Conservation (phyloP, 2,329 filamentous ascomycete genomes). For the Alternaria ethzedia region DNA sequence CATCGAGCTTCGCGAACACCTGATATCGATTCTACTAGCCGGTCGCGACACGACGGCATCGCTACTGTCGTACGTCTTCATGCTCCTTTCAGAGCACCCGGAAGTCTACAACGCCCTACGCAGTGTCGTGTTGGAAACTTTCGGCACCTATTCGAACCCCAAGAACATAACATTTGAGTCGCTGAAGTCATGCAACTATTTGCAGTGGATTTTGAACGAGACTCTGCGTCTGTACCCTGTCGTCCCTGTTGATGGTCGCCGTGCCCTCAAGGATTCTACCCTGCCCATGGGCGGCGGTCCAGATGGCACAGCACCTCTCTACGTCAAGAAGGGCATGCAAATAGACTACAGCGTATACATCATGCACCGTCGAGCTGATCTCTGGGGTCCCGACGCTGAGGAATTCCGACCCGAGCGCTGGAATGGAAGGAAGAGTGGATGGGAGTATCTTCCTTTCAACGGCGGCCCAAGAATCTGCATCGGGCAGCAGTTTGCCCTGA, state of each 20-base stretch:
- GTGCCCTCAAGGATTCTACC: slow-evolving; percentile 40
- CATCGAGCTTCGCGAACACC: slow-evolving; percentile 78
- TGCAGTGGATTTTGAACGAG: slow-evolving; percentile 45
- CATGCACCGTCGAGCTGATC: slow-evolving; percentile 45
- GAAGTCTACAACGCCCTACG: slow-evolving; percentile 45
- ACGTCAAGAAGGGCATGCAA: slow-evolving; percentile 37
- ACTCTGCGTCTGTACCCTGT: slow-evolving; percentile 43
- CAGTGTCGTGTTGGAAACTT: slow-evolving; percentile 43
- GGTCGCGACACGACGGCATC: slow-evolving; percentile 85
- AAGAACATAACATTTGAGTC: slow-evolving; percentile 50
- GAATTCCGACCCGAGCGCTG: slow-evolving; percentile 46
- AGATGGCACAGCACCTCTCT: slow-evolving; percentile 42
- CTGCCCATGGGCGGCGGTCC: slow-evolving; percentile 46
- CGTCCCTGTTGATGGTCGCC: slow-evolving; percentile 41
- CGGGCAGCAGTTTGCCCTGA: slow-evolving; percentile 43
- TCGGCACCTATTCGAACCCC: slow-evolving; percentile 50
- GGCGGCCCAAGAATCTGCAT: slow-evolving; percentile 43
- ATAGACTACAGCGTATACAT: slow-evolving; percentile 39
- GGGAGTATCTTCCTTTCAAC: slow-evolving; percentile 45
- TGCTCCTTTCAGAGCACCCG: slow-evolving; percentile 46
- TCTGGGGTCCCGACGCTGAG: slow-evolving; percentile 47
- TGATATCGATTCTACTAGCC: slow-evolving; percentile 81
- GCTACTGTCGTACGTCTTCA: slow-evolving; percentile 76
- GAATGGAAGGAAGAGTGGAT: slow-evolving; percentile 40
- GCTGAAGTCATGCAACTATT: slow-evolving; percentile 41